Percentiles rank a stretch among this genome's conserved stretches.
Evolutionary conservation across 2,329 filamentous ascomycete genomes (phyloP).

Genomic region (Bipolaris oryzae): DNA sequence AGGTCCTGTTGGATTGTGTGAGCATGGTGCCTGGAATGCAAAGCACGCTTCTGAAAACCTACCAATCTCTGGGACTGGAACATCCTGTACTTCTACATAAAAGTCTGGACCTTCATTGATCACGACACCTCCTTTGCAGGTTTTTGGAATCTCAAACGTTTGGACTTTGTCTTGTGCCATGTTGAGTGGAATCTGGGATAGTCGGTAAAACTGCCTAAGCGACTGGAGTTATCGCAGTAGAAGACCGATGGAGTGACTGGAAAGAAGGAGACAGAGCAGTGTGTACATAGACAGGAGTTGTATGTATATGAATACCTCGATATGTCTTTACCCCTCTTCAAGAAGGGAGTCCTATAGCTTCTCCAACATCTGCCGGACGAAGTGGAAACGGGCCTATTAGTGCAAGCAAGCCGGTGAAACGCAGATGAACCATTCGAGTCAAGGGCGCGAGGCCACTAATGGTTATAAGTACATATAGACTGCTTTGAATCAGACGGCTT

Average conservation of each 20-base stretch:
- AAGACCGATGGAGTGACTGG: background rate
- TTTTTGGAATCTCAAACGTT: constrained; percentile 53
- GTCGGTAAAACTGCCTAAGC: background rate
- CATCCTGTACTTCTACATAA: constrained; percentile 53
- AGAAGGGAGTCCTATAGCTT: background rate
- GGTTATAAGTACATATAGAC: background rate
- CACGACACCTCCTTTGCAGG: constrained; percentile 60
- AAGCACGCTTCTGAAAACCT: constrained; percentile 5
- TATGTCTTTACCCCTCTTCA: background rate
- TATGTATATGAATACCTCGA: background rate
- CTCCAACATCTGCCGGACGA: background rate
- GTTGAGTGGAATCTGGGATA: background rate
- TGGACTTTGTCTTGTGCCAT: constrained; percentile 37
- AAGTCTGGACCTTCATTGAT: constrained; percentile 60
- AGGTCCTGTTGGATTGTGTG: constrained; percentile 46
- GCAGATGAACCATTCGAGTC: background rate
- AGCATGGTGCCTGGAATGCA: background rate
- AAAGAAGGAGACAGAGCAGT: background rate
- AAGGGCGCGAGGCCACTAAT: background rate
- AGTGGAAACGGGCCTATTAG: background rate
- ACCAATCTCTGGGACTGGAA: constrained; percentile 57
- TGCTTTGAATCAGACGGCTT: background rate
- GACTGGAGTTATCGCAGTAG: background rate
- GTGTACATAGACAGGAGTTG: background rate
- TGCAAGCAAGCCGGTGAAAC: background rate